phyloP scores from a whole-genome alignment of 1,284 basidiomycete genomes.

The Takashimella tepidaria region DNA sequence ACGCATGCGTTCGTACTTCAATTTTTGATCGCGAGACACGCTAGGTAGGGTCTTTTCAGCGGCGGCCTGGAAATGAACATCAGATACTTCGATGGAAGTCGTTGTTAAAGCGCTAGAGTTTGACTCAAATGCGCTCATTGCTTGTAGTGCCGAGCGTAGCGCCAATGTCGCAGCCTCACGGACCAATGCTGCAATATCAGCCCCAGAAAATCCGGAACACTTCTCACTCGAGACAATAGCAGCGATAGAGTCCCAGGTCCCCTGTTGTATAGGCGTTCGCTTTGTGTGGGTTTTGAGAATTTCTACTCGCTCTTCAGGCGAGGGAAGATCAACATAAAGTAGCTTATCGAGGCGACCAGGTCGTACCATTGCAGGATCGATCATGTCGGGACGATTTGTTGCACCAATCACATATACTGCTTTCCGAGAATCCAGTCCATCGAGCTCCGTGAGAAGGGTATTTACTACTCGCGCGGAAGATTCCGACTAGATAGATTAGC shows the following conservation, averaged over 20 bases:
- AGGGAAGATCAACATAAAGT: slow-evolving; percentile 89
- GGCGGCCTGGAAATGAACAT: slow-evolving; percentile 67
- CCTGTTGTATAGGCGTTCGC: slow-evolving; percentile 64
- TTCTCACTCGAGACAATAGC: slow-evolving; percentile 47
- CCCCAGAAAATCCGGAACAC: slow-evolving; percentile 84
- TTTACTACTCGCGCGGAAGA: slow-evolving; percentile 96
- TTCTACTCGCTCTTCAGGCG: slow-evolving; percentile 70
- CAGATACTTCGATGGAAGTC: slow-evolving; percentile 48
- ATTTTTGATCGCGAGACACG: slow-evolving; percentile 72
- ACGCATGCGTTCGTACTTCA: slow-evolving; percentile 72
- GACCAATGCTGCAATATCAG: slow-evolving; percentile 79
- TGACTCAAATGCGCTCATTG: slow-evolving; percentile 55
- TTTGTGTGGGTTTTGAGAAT: slow-evolving; percentile 70
- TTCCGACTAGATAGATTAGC: slow-evolving; percentile 62
- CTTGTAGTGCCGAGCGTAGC: slow-evolving; percentile 64
- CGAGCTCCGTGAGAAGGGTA: slow-evolving; percentile 91
- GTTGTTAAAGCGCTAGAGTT: slow-evolving; percentile 33
- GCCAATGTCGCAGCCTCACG: slow-evolving; percentile 86
- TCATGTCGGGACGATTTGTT: slow-evolving; percentile 98
- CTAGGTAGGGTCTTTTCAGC: slow-evolving; percentile 80
- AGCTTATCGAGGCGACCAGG: slow-evolving; percentile 94
- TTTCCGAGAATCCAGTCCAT: slow-evolving; percentile 85
- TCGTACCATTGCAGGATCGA: slow-evolving; percentile 96
- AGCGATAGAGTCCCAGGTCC: slow-evolving; percentile 38
- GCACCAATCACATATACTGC: slow-evolving; percentile 94